These are phyloP conservation scores for Lichenothelia convexa DNA, from an alignment of 495 filamentous ascomycete species.

Conservation along the genomic window DNA sequence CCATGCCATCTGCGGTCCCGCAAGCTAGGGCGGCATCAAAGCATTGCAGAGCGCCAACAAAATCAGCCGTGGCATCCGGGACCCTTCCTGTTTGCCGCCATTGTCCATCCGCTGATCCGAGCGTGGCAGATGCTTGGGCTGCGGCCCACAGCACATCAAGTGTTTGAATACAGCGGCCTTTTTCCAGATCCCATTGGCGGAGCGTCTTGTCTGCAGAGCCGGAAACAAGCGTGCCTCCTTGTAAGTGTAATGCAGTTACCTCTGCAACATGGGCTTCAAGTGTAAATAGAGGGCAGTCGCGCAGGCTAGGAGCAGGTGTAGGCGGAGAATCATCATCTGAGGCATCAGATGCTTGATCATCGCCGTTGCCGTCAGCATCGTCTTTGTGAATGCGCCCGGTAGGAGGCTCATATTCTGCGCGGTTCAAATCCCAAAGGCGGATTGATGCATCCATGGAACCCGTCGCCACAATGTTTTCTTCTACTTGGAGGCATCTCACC, in stretches of 20 bases:
- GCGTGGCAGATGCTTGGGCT: constrained; percentile 63
- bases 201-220: constrained; percentile 95
- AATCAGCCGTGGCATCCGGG: constrained; percentile 59
- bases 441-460: constrained; percentile 94
- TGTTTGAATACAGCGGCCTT: constrained; percentile 90
- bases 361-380: constrained; percentile 39
- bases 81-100: constrained; percentile 37
- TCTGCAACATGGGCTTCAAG: constrained; percentile 84
- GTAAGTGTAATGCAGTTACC: constrained; percentile 84
- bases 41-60: constrained; percentile 87
- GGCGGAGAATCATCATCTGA: constrained; percentile 40
- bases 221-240: constrained; percentile 74
- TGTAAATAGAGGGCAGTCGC: constrained; percentile 72
- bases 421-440: constrained; percentile 77
- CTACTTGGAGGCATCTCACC: constrained; percentile 79
- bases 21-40: constrained; percentile 97
- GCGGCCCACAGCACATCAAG: constrained; percentile 98
- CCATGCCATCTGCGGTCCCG: constrained; percentile 95
- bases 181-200: constrained; percentile 92
- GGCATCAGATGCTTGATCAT: constrained; percentile 35
- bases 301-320: constrained; percentile 52
- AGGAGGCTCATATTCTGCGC: constrained; percentile 40
- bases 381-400: constrained; percentile 48
- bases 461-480: constrained; percentile 89
- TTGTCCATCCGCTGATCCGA: constrained; percentile 32